Base-by-base conservation (phyloP, 495 filamentous ascomycete species). In the Xylaria scruposa region DNA sequence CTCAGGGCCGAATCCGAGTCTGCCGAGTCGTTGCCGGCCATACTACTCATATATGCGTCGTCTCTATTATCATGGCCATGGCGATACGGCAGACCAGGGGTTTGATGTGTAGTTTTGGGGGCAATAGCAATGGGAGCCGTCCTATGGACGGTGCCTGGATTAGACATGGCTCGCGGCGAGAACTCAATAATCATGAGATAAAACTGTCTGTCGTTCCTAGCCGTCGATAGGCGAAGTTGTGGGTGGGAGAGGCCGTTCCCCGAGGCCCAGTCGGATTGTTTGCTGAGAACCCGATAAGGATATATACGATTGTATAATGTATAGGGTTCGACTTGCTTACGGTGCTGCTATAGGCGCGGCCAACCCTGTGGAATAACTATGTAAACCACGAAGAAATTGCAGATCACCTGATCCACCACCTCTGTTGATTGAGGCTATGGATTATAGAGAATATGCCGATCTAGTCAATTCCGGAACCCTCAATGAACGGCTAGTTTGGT, bases 91-190 rank as follows among this genome's bases (percentile, higher is more conserved):
- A 72, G 54, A n/a, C 65, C 64, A 19, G 65, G 64, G 54, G 44
- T 49, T 46, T 80, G 81, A 63, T 73, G 77, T 65, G 83, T 80
- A 47, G 84, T 84, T 77, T 87, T 86, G 74, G 87, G 82, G 65
- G 87, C 86, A 74, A 89, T 89, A 75, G 85, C 84, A 73, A 89
- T 89, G 75, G 87, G 87, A 74, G 82, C 84, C 80, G 86, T 88
- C 78, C 87, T 81, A 24, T 83, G 80, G 79, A 88, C 79, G 72
- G 82, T 73, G 72, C 78, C 79, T 74, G 84, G 80, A 73, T 79
- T 80, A 63, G 86, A 83, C 86, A 88, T 88, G 82, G 76, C 74
- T 80, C 73, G 79, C 71, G 82, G 59, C 17, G 68, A 46, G 29
- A 54, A 8, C 53, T 70, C 58, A 54, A 70, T 33, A 63, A 70